phyloP scores from a whole-genome alignment of 345 rosid species.

The Cardamine resedifolia region DNA sequence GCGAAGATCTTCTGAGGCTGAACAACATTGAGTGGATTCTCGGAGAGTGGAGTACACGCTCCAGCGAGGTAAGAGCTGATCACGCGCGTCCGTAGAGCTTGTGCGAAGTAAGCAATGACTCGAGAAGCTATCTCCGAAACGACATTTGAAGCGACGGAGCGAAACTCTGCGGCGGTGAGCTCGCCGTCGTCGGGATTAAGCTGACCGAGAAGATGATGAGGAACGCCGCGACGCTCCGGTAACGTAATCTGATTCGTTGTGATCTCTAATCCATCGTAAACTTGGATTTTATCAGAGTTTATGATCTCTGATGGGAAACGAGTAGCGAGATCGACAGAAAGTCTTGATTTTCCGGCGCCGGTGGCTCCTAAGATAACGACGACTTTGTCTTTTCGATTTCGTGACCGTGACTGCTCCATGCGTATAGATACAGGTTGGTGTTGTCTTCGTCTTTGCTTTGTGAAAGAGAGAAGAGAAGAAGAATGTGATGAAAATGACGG shows the following conservation, averaged over 20 bases:
- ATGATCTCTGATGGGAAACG: conserved; percentile 58
- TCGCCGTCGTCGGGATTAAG: conserved; percentile 39
- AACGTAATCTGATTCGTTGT: conserved; percentile 80
- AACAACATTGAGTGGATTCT: conserved; percentile 46
- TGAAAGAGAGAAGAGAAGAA: conserved; percentile 2
- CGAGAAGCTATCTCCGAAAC: too few relatives aligned
- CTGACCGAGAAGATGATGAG: conserved; percentile 77
- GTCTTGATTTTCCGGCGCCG: conserved; percentile 78
- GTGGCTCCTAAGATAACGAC: conserved; percentile 88
- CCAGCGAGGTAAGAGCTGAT: conserved; percentile 60
- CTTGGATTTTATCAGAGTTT: conserved; percentile 91
- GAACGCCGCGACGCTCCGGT: conserved; percentile 57
- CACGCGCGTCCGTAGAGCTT: conserved; percentile 84
- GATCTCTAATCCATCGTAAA: conserved; percentile 70
- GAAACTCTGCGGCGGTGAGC: too few relatives aligned
- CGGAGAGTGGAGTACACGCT: conserved; percentile 63
- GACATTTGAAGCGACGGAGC: too few relatives aligned
- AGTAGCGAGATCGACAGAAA: conserved; percentile 76
- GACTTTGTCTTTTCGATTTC: conserved; percentile 49
- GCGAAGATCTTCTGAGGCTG: conserved; percentile 74
- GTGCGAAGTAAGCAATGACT: conserved; percentile 82
- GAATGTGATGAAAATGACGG: conserved; percentile 28
- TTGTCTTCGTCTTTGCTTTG: conserved; percentile 20
- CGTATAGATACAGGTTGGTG: conserved; percentile 14
- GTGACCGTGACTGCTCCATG: conserved; percentile 7